phyloP scores from a whole-genome alignment of 2,329 filamentous ascomycete genomes.

The Ilyonectria sp. region DNA sequence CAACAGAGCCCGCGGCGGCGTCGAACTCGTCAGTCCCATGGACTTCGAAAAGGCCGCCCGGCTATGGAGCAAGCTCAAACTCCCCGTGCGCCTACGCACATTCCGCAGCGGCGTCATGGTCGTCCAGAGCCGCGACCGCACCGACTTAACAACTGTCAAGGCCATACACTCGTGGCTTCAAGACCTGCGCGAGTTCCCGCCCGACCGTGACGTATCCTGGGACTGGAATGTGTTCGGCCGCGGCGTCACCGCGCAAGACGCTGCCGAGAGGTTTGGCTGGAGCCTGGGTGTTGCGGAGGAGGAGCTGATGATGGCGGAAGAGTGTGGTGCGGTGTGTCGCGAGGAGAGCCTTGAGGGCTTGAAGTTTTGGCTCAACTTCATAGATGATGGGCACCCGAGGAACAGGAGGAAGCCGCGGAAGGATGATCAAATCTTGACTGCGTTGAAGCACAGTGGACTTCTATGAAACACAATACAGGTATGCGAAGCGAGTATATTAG shows the following conservation, averaged over 20 bases:
- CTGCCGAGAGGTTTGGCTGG: conserved; percentile 93
- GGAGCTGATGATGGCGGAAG: conserved; percentile 97
- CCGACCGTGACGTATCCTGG: conserved; percentile 77
- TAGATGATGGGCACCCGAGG: conserved; percentile 61
- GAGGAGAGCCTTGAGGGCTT: conserved; percentile 94
- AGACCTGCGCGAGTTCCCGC: conserved; percentile 77
- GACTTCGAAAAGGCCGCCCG: conserved; percentile 93
- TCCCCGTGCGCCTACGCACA: conserved; percentile 88
- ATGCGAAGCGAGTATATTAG: conserved; percentile 13
- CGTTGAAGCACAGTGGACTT: conserved; percentile 60
- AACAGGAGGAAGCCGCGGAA: conserved; percentile 48
- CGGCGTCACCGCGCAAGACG: conserved; percentile 91
- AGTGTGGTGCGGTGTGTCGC: conserved; percentile 87
- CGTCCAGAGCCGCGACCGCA: conserved; percentile 89
- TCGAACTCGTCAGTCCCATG: conserved; percentile 91
- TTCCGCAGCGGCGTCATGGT: conserved; percentile 97
- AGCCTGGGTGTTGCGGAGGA: conserved; percentile 96
- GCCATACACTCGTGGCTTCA: conserved; percentile 84
- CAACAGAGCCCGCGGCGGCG: conserved; percentile 91
- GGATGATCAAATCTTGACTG: conserved; percentile 60
- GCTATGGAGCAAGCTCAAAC: conserved; percentile 88
- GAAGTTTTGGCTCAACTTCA: conserved; percentile 92
- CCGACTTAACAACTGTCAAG: conserved; percentile 89
- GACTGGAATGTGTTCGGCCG: conserved; percentile 84
- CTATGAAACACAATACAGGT: conserved; percentile 30